Evolutionary conservation across 1,139 yeast species (phyloP).

Genomic region (Saccharomycopsis phalli): DNA sequence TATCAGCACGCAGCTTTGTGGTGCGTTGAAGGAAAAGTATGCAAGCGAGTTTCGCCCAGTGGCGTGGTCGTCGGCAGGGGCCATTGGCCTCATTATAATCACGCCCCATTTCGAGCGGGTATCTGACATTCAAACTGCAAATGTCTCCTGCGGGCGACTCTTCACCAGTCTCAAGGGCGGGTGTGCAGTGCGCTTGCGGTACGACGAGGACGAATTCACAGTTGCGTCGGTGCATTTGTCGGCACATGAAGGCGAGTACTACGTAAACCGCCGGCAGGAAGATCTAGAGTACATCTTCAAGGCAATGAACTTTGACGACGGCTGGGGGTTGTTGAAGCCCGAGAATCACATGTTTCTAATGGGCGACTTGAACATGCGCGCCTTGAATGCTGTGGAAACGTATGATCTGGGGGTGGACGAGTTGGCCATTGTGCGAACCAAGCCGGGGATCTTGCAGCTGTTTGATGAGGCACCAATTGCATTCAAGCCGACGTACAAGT

Average conservation of each 20-base stretch:
- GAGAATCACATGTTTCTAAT: conserved; percentile 54
- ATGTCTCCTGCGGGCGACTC: conserved; percentile 46
- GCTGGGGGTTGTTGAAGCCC: conserved; percentile 47
- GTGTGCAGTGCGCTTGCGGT: conserved; percentile 44
- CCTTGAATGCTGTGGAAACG: conserved; percentile 28
- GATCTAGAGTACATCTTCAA: conserved; percentile 44
- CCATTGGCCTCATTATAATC: conserved; percentile 53
- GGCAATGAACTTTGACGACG: conserved; percentile 53
- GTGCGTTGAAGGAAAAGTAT: conserved; percentile 32
- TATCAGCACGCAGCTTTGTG: conserved; percentile 34
- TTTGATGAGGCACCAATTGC: conserved; percentile 53
- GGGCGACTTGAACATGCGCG: conserved; percentile 82
- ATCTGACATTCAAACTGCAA: conserved; percentile 27
- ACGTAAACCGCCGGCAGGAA: conserved; percentile 41
- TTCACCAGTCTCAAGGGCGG: conserved; percentile 70
- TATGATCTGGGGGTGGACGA: conserved; percentile 42
- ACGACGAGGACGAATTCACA: conserved; percentile 37
- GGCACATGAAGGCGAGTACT: conserved; percentile 61
- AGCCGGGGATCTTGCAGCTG: conserved; percentile 44
- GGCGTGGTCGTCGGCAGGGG: conserved; percentile 48
- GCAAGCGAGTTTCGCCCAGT: conserved; percentile 38
- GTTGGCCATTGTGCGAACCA: conserved; percentile 33
- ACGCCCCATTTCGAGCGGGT: conserved; percentile 36
- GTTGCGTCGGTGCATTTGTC: conserved; percentile 64
- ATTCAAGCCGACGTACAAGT: conserved; percentile 77